Conservation (phyloP, 805 yeast genomes). For the Kazachstania taianensis region DNA sequence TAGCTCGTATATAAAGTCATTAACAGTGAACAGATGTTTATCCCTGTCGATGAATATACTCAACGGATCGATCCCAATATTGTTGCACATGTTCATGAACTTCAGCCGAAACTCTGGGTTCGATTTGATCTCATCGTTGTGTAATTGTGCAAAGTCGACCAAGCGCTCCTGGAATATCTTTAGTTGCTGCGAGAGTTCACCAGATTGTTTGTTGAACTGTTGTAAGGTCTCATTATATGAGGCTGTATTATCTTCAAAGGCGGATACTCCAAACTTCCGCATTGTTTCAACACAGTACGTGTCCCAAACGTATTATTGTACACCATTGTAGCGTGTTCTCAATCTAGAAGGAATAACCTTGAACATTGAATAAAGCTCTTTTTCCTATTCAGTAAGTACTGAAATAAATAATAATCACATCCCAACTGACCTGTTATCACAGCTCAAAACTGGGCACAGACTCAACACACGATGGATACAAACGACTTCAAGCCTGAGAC, state of each 20-base stretch:
- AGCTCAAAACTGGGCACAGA: no score
- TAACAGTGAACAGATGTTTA: slow-evolving; percentile 23
- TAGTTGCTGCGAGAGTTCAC: slow-evolving; percentile 59
- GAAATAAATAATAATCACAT: no score
- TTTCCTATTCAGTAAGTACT: no score
- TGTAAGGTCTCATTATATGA: slow-evolving; percentile 3
- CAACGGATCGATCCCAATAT: slow-evolving; percentile 80
- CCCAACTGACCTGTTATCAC: not conserved
- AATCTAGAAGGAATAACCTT: no score
- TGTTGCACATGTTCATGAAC: slow-evolving; percentile 65
- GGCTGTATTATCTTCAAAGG: slow-evolving; percentile 29
- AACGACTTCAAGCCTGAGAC: slow-evolving; percentile 45
- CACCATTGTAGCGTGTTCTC: no score
- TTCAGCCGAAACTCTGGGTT: slow-evolving; percentile 59
- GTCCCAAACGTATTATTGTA: no score
- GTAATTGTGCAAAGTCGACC: slow-evolving; percentile 62
- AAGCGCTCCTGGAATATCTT: slow-evolving; percentile 69
- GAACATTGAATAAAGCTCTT: no score
- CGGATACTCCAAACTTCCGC: slow-evolving; percentile 39
- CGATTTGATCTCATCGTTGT: slow-evolving; percentile 53
- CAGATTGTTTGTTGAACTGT: slow-evolving; percentile 40
- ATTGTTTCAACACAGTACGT: slow-evolving; percentile 17
- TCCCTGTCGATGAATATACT: slow-evolving; percentile 26
- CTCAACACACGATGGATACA: not conserved
- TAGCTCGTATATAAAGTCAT: slow-evolving; percentile 55